These are phyloP conservation scores for Trichosanthes cucumerina DNA, from an alignment of 306 rosid genomes.

Conservation along the genomic window DNA sequence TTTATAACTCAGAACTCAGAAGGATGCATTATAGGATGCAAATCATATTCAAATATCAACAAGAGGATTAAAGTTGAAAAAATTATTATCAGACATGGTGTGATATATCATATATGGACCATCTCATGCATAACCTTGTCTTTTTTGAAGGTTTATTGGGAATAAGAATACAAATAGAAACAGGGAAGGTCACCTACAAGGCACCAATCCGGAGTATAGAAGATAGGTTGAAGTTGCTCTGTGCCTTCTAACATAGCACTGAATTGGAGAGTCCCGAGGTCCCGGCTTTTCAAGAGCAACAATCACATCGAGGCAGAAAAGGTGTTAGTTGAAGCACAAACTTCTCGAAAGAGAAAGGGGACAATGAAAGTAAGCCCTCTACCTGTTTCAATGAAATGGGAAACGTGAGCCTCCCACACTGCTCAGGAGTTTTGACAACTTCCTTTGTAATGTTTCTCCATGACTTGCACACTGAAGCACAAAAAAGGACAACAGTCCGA, in stretches of 20 bases:
- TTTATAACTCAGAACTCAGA: neutral
- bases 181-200: slow-evolving; percentile 45
- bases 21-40: neutral
- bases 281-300: slow-evolving; percentile 52
- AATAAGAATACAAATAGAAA: neutral
- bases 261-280: slow-evolving; percentile 64
- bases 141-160: neutral
- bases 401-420: slow-evolving; percentile 69
- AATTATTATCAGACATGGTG: neutral
- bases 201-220: slow-evolving; percentile 57
- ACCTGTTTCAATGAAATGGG: slow-evolving; percentile 94
- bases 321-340: slow-evolving; percentile 1
- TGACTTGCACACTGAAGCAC: slow-evolving; percentile 80
- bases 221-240: slow-evolving; percentile 58
- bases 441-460: slow-evolving; percentile 60
- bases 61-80: neutral
- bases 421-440: slow-evolving; percentile 72
- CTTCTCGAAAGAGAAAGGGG: neutral
- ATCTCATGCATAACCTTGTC: neutral
- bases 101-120: neutral
- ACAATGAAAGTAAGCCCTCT: neutral
- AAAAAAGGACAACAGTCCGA: slow-evolving; percentile 40
- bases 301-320: neutral
- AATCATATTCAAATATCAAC: neutral
- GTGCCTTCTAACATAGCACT: slow-evolving; percentile 73